Evolutionary conservation across 2,329 filamentous ascomycete species (phyloP).

Genomic region (Calonectria pseudoreteaudii): DNA sequence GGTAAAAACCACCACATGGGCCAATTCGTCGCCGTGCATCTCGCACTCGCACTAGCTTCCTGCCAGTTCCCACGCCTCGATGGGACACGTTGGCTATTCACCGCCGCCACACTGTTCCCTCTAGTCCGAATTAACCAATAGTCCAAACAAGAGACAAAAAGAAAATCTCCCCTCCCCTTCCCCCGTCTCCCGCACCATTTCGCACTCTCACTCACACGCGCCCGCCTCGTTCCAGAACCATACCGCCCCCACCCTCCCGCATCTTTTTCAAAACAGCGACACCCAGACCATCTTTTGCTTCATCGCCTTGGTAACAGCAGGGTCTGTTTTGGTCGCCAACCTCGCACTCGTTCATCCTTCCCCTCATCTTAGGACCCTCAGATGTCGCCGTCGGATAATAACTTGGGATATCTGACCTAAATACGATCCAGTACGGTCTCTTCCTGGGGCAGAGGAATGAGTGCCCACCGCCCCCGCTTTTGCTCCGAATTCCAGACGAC

Average conservation of each 20-base stretch:
- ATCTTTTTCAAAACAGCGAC: not conserved
- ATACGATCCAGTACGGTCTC: not conserved
- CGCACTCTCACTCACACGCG: not conserved
- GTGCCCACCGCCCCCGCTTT: not conserved
- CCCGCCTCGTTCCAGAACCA: not conserved
- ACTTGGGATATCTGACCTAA: not conserved
- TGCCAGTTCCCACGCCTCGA: not conserved
- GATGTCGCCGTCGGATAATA: not conserved
- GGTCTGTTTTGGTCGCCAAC: not conserved
- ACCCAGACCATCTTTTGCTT: not conserved
- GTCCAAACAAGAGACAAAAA: not conserved
- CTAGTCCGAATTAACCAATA: not conserved
- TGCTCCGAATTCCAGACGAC: not conserved
- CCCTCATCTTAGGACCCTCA: not conserved
- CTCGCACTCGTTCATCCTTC: not conserved
- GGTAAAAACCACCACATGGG: not conserved
- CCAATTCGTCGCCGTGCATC: not conserved
- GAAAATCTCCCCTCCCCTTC: not conserved
- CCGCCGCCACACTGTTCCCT: not conserved
- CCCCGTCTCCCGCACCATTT: not conserved
- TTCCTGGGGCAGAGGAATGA: not conserved
- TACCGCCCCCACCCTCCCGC: constrained; percentile 4
- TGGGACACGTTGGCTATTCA: not conserved
- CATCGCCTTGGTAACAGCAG: constrained; percentile 17
- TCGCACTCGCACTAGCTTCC: not conserved